Percentiles rank a stretch among this genome's conserved stretches.
Evolutionary conservation across 805 yeast genomes (phyloP).

Genomic region (Huiozyma naganishii): DNA sequence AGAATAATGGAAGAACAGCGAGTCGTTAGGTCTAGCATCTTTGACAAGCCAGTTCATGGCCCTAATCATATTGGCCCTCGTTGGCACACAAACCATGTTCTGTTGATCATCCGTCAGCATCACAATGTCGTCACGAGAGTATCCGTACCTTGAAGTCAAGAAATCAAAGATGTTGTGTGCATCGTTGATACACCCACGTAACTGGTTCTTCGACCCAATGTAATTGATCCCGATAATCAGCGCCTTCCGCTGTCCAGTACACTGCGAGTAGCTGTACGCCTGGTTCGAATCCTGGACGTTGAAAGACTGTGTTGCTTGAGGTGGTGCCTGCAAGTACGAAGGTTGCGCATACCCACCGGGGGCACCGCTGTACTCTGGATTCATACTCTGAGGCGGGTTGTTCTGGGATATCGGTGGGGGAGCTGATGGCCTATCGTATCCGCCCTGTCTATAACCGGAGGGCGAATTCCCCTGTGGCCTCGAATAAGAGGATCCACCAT

Average conservation of each 20-base stretch:
- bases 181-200: constrained; percentile 78
- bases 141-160: constrained; percentile 36
- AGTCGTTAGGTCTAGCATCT: constrained; percentile 66
- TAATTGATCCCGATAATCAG: constrained; percentile 71
- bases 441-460: background rate
- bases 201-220: constrained; percentile 46
- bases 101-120: constrained; percentile 47
- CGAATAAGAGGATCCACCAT: background rate
- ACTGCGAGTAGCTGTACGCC: constrained; percentile 40
- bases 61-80: constrained; percentile 55
- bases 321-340: constrained; percentile 6
- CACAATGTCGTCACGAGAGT: constrained; percentile 44
- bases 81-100: constrained; percentile 43
- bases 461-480: constrained; percentile 1
- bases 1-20: constrained; percentile 71
- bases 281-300: constrained; percentile 5
- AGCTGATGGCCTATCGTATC: background rate
- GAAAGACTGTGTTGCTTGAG: constrained; percentile 4
- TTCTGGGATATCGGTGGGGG: background rate
- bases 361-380: constrained; percentile 3
- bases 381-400: constrained; percentile 1
- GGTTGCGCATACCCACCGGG: constrained; percentile 9
- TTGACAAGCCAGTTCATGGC: constrained; percentile 78
- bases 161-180: constrained; percentile 42
- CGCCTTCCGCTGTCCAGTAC: constrained; percentile 67